Evolutionary conservation across 257 asterid genomes (phyloP).

Genomic region (Anisodus acutangulus): DNA sequence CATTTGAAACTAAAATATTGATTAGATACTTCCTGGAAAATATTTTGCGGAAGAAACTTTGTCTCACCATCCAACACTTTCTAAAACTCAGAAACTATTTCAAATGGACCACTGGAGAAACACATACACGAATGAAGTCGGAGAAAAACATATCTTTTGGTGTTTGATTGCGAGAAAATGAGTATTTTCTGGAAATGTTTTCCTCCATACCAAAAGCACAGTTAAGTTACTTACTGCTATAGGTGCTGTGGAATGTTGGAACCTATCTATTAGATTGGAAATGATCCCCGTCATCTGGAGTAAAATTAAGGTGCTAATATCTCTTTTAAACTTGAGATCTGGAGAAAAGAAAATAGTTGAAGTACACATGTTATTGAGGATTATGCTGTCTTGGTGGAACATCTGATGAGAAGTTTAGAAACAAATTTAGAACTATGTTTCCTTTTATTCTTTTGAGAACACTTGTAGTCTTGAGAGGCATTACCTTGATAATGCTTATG

Average conservation of each 20-base stretch:
- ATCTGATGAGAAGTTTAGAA: neutral
- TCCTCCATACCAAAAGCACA: neutral
- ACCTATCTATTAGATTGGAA: neutral
- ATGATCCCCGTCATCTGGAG: neutral
- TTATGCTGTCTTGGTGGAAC: neutral
- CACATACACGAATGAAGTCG: neutral
- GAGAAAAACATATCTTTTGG: too few relatives aligned
- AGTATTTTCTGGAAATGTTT: neutral
- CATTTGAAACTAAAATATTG: too few relatives aligned
- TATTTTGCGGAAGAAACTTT: neutral
- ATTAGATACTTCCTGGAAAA: too few relatives aligned
- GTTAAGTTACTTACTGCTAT: neutral
- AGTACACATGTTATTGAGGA: neutral
- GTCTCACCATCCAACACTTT: neutral
- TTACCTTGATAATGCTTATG: neutral
- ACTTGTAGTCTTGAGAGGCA: neutral
- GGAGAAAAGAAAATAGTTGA: slow-evolving; percentile 10
- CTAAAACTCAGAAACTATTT: neutral
- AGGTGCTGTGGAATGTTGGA: slow-evolving; percentile 3
- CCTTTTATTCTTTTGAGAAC: neutral
- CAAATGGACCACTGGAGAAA: neutral
- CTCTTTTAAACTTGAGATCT: neutral
- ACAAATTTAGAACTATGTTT: neutral
- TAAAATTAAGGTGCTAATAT: neutral
- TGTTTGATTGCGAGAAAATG: too few relatives aligned